These are phyloP conservation scores for Chlamydomonas eustigma DNA, from an alignment of 139 green algal species.

Conservation along the genomic window DNA sequence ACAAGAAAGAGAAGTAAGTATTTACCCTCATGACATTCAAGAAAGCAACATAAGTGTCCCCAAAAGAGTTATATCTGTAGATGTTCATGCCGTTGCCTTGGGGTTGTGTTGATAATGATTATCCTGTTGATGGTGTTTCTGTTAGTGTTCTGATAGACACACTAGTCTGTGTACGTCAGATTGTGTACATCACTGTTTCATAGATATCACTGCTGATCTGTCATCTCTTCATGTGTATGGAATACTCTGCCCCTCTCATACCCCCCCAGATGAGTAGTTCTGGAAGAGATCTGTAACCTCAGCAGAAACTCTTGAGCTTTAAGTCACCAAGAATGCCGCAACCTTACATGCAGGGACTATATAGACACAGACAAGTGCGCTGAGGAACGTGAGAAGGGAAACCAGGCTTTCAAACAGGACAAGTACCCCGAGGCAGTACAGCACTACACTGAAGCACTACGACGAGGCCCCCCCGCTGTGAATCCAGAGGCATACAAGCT, in stretches of 20 bases:
- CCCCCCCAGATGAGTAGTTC: slow-evolving; percentile 48
- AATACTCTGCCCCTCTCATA: neutral
- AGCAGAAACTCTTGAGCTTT: no score
- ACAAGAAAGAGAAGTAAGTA: slow-evolving; percentile 8
- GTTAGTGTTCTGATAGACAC: no score
- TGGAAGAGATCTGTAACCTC: no score
- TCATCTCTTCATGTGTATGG: neutral
- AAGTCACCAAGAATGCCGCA: no score
- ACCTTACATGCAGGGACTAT: no score
- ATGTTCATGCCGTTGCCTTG: no score
- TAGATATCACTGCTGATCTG: neutral
- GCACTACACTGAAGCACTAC: slow-evolving; percentile 95
- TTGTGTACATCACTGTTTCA: neutral
- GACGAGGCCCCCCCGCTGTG: slow-evolving; percentile 64
- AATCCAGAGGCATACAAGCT: slow-evolving; percentile 96
- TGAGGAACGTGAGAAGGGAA: slow-evolving; percentile 54
- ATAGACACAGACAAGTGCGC: slow-evolving; percentile 72
- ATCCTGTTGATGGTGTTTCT: no score
- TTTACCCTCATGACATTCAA: no score
- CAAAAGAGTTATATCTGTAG: no score
- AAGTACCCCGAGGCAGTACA: slow-evolving; percentile 62
- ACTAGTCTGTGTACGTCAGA: neutral
- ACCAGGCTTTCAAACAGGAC: slow-evolving; percentile 14
- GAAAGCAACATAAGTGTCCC: no score
- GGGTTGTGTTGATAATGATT: no score